Evolutionary conservation across 352 stramenopile genomes (phyloP).

Genomic region (Phytophthora aleatoria): DNA sequence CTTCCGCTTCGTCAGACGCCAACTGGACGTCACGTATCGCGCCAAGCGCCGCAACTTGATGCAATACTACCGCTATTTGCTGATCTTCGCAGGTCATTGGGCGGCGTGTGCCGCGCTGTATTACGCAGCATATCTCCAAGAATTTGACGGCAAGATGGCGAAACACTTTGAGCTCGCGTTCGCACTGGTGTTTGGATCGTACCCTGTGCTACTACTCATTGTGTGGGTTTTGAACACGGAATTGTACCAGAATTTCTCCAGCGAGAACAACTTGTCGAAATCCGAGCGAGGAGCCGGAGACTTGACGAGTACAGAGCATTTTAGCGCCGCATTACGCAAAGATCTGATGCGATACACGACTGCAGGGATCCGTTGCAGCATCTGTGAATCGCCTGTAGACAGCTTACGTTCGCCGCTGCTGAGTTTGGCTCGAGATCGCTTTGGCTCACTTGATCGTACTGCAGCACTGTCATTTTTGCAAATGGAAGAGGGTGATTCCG

Average conservation of each 20-base stretch:
- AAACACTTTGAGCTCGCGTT: constrained; percentile 66
- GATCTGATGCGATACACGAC: constrained; percentile 89
- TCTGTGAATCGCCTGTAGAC: constrained; percentile 59
- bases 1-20: constrained; percentile 83
- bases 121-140: constrained; percentile 70
- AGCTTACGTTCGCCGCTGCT: constrained; percentile 52
- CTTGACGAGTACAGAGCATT: constrained; percentile 70
- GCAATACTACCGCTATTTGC: constrained; percentile 86
- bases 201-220: constrained; percentile 70
- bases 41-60: constrained; percentile 82
- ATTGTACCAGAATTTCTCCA: constrained; percentile 77
- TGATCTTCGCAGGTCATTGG: constrained; percentile 81
- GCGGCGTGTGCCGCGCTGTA: constrained; percentile 68
- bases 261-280: constrained; percentile 70
- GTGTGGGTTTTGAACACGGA: constrained; percentile 88
- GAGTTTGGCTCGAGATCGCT: constrained; percentile 38
- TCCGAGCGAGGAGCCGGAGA: constrained; percentile 48
- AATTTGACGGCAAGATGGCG: constrained; percentile 63
- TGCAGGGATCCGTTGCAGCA: constrained; percentile 79
- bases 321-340: constrained; percentile 77
- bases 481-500: constrained; percentile 62
- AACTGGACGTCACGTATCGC: constrained; percentile 85
- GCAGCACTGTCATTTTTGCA: constrained; percentile 57
- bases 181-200: constrained; percentile 71
- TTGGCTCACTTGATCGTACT: constrained; percentile 50